Conservation (phyloP, 257 asterid species). For the Scutellaria galericulata region DNA sequence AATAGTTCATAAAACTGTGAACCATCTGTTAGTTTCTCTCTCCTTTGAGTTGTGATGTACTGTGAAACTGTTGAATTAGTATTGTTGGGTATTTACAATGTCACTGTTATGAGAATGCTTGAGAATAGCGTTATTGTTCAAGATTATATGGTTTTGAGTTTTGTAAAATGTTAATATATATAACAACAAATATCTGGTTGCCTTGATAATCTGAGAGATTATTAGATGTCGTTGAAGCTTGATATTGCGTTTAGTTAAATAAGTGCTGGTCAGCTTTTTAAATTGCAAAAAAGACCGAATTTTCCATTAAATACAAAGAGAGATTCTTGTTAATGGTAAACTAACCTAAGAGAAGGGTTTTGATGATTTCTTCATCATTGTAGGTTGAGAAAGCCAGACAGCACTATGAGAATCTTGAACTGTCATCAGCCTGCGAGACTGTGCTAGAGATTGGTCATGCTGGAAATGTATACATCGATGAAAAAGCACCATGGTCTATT, state of each 20-base stretch:
- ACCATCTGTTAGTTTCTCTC: not conserved
- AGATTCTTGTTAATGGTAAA: too few species aligned
- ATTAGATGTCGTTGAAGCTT: not conserved
- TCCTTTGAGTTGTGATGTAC: not conserved
- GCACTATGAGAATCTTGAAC: constrained; percentile 77
- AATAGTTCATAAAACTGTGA: not conserved
- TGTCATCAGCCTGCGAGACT: constrained; percentile 91
- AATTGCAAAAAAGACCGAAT: too few species aligned
- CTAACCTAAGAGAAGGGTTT: not conserved
- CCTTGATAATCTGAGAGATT: not conserved
- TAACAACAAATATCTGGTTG: not conserved
- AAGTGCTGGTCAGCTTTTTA: not conserved
- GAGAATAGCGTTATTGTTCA: not conserved
- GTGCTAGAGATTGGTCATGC: constrained; percentile 85
- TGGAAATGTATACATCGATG: constrained; percentile 78
- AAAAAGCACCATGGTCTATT: constrained; percentile 90
- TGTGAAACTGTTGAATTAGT: not conserved
- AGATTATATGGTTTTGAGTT: not conserved
- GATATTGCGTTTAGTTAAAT: not conserved
- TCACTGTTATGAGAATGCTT: not conserved
- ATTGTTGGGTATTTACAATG: not conserved
- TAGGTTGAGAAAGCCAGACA: constrained; percentile 54
- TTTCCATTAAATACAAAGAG: too few species aligned
- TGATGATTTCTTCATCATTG: not conserved
- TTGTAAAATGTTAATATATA: not conserved